Evolutionary conservation across 2,329 filamentous ascomycete genomes (phyloP), one percentile per base, ranked within the genome.

Genomic region (Triangularia setosa): DNA sequence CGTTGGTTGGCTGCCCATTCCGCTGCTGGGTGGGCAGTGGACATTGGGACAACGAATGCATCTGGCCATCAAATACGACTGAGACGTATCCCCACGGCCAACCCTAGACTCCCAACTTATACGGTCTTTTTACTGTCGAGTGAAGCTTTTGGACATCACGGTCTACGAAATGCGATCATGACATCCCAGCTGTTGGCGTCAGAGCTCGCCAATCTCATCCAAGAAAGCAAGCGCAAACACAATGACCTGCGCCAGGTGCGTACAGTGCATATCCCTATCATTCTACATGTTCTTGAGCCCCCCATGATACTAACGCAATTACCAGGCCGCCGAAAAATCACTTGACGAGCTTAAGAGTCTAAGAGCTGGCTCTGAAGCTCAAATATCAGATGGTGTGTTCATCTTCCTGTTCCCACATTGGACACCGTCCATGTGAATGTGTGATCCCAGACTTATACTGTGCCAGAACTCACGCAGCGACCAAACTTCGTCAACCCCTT

Each of bases 191-290:
- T 97, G 73, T 85, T 97, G 73, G 88, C 89, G 74, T 89, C 91
- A 64, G 93, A 97, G 84, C 86, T 97, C 76, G 87, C 90, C 73
- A 96, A 92, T 79, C 87, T 97, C 76, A 90, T 97, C 72, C 92
- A 96, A 78, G 95, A 99, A 81, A 95, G 93, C 75, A 98, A 96
- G 79, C 87, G 94, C 73, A 98, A 96, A 79, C 90, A 97, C 77
- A 87, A 90, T 71, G 95, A 98, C 73, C 83, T 99, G 61, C 88
- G 91, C 80, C 91, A 90, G 84, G 90, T 90, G 79, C 72, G 84
- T 77, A 64, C 23, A 35, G 4, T 60, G 9, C 2, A 21, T 9
- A 21, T 52, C 4, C 12, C 0, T 7, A n/a, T 6, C 40, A 25
- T n/a, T 53, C 52, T 27, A 67, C 14, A 2, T 40, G 21, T 24